phyloP scores from a whole-genome alignment of 495 filamentous ascomycete genomes.

The Penicillium nucicola region DNA sequence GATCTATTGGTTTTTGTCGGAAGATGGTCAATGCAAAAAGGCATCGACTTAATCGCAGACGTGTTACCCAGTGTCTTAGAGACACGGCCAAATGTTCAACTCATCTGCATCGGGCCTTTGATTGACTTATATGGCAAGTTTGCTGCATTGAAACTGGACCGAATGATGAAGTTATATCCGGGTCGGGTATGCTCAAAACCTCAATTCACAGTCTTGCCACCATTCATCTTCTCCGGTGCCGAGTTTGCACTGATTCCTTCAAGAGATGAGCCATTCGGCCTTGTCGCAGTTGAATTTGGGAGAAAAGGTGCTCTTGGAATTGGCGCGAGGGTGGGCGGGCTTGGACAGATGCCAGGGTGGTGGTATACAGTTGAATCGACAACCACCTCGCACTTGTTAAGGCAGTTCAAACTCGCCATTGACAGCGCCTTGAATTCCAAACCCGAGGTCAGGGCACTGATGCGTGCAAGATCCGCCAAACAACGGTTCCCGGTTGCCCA shows the following conservation, averaged over 20 bases:
- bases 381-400: slow-evolving; percentile 64
- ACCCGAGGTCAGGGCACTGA: slow-evolving; percentile 54
- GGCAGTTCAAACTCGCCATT: slow-evolving; percentile 71
- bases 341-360: slow-evolving; percentile 81
- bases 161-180: slow-evolving; percentile 73
- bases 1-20: slow-evolving; percentile 78
- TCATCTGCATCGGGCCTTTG: slow-evolving; percentile 69
- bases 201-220: slow-evolving; percentile 71
- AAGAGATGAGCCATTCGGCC: slow-evolving; percentile 75
- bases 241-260: slow-evolving; percentile 79
- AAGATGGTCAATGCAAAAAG: slow-evolving; percentile 77
- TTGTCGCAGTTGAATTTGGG: slow-evolving; percentile 81
- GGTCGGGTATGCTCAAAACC: slow-evolving; percentile 74
- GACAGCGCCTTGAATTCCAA: slow-evolving; percentile 63
- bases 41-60: slow-evolving; percentile 75
- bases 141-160: slow-evolving; percentile 67
- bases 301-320: slow-evolving; percentile 75
- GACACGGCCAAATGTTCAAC: slow-evolving; percentile 60
- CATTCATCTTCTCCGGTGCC: slow-evolving; percentile 74
- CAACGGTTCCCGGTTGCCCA: slow-evolving; percentile 74
- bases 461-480: slow-evolving; percentile 73
- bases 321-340: slow-evolving; percentile 62
- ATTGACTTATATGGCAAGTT: slow-evolving; percentile 80
- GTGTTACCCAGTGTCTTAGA: slow-evolving; percentile 72
- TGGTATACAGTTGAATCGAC: slow-evolving; percentile 69